Conservation (phyloP, 306 rosid genomes). For the Cicer bijugum region DNA sequence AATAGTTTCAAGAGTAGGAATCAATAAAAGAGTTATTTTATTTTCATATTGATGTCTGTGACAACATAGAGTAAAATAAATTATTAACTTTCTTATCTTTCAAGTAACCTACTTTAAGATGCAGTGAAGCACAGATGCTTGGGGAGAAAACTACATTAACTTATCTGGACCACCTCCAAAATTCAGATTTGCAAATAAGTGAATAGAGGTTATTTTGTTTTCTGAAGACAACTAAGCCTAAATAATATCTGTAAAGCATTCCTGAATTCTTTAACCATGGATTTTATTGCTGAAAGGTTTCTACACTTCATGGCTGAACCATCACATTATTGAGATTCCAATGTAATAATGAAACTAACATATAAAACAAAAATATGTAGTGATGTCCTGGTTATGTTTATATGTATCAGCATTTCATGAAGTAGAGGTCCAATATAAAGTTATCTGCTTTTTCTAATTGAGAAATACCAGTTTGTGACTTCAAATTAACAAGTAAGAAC, state of each 20-base stretch:
- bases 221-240: neutral
- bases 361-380: neutral
- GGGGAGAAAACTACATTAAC: neutral
- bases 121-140: neutral
- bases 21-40: neutral
- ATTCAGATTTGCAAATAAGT: neutral
- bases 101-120: neutral
- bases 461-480: too few relatives aligned
- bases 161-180: conserved; percentile 3
- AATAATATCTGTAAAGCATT: neutral
- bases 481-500: neutral
- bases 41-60: conserved; percentile 20
- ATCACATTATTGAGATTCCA: too few relatives aligned
- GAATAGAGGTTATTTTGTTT: neutral
- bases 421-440: neutral
- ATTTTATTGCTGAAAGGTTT: too few relatives aligned
- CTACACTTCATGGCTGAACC: too few relatives aligned
- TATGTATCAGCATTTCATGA: neutral
- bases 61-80: conserved; percentile 9
- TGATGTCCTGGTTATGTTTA: neutral
- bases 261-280: neutral
- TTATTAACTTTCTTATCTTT: conserved; percentile 4
- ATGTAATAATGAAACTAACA: neutral
- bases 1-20: conserved; percentile 9
- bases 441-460: neutral